A percentile compares a stretch with the other conserved stretches of the same genome.
These are phyloP conservation scores for Anethum foeniculum DNA, from an alignment of 140 eudicot genomes.

Conservation along the genomic window DNA sequence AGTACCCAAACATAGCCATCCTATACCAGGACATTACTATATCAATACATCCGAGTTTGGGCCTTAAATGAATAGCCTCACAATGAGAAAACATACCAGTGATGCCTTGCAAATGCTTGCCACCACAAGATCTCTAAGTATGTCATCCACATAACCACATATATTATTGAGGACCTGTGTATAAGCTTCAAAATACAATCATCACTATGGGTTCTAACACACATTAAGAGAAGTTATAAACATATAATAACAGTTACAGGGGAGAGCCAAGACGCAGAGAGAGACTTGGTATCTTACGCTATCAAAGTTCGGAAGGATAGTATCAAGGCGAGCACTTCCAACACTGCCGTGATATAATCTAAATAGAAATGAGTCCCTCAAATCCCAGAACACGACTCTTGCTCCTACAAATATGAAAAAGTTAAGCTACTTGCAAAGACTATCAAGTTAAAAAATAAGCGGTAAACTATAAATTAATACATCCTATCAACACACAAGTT, in stretches of 20 bases:
- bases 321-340: constrained; percentile 66
- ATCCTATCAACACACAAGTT: background rate
- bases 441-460: background rate
- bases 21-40: constrained; percentile 26
- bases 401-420: constrained; percentile 44
- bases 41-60: constrained; percentile 14
- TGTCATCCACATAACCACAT: constrained; percentile 57
- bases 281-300: constrained; percentile 37
- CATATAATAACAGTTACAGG: background rate
- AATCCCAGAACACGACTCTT: constrained; percentile 79
- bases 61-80: background rate
- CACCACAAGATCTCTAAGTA: constrained; percentile 78
- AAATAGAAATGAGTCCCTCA: constrained; percentile 60
- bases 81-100: constrained; percentile 43
- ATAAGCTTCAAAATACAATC: background rate
- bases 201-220: background rate
- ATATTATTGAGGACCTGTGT: constrained; percentile 66
- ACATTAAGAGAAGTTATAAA: background rate
- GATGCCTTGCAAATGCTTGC: constrained; percentile 77
- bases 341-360: constrained; percentile 74
- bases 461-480: background rate
- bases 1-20: constrained; percentile 88
- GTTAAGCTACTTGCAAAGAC: constrained; percentile 1
- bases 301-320: constrained; percentile 66
- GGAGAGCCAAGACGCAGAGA: constrained; percentile 4